These are phyloP conservation scores for Lipomyces yarrowii DNA, from an alignment of 1,139 yeast genomes.

Conservation along the genomic window DNA sequence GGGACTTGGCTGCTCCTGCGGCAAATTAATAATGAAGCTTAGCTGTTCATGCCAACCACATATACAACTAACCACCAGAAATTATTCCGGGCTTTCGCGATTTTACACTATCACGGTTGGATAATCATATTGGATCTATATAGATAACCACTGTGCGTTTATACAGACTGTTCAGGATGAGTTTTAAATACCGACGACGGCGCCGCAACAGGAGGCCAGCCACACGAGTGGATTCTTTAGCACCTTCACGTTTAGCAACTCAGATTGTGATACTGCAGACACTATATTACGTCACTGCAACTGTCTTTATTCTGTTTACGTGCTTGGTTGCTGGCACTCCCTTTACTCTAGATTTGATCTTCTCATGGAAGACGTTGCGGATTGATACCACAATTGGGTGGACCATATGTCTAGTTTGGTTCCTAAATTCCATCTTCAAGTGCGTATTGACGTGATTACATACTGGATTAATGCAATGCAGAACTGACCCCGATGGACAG, in stretches of 20 bases:
- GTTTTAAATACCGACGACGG: slow-evolving; percentile 7
- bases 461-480: not conserved
- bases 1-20: no score
- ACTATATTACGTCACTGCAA: slow-evolving; percentile 44
- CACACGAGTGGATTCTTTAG: slow-evolving; percentile 37
- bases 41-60: no score
- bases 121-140: not conserved
- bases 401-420: slow-evolving; percentile 72
- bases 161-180: not conserved
- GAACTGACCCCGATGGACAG: slow-evolving; percentile 46
- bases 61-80: not conserved
- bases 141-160: not conserved
- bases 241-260: slow-evolving; percentile 45
- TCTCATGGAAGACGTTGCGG: slow-evolving; percentile 77
- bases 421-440: slow-evolving; percentile 61
- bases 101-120: not conserved
- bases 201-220: slow-evolving; percentile 13
- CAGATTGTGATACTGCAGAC: slow-evolving; percentile 46
- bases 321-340: slow-evolving; percentile 43
- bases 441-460: not conserved
- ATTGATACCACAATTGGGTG: slow-evolving; percentile 81
- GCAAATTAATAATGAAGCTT: no score
- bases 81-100: not conserved
- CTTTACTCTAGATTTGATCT: slow-evolving; percentile 68
- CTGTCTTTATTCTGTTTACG: slow-evolving; percentile 43